A percentile compares a stretch with the other conserved stretches of the same genome.
Conservation (phyloP, 2,329 filamentous ascomycete genomes). For the Ceratocystis cubensis region DNA sequence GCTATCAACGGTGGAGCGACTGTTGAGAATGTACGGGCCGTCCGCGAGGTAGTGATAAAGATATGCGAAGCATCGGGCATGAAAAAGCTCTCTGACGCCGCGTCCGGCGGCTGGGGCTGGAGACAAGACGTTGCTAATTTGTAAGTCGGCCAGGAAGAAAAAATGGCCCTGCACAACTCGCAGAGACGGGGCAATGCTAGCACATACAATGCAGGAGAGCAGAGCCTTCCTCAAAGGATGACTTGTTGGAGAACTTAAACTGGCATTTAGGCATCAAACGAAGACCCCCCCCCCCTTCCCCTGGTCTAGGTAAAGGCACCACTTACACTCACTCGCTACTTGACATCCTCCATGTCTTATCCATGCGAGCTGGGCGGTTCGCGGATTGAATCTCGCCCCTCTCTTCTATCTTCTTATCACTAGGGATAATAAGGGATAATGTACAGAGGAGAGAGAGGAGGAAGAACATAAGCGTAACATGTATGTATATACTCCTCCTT, state of each 20-base stretch:
- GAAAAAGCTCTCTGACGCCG: conserved; percentile 29
- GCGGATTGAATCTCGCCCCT: background rate
- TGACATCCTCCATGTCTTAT: background rate
- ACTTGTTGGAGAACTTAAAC: background rate
- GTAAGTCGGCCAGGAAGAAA: conserved; percentile 23
- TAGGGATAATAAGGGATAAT: background rate
- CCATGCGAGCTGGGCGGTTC: background rate
- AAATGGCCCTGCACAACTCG: background rate
- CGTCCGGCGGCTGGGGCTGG: conserved; percentile 36
- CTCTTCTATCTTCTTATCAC: background rate
- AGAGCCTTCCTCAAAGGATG: background rate
- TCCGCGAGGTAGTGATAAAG: conserved; percentile 34
- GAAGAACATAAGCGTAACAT: too few species aligned
- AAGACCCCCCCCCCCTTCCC: background rate
- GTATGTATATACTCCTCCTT: too few species aligned
- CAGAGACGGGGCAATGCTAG: background rate
- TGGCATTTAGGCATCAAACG: background rate
- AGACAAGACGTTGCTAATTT: conserved; percentile 33
- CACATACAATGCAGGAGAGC: background rate
- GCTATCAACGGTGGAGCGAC: conserved; percentile 39
- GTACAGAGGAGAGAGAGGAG: too few species aligned
- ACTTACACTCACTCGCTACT: background rate
- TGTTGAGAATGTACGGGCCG: conserved; percentile 37
- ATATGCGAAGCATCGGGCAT: conserved; percentile 39
- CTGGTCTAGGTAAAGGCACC: background rate